These are phyloP conservation scores for Apiospora saccharicola DNA, from an alignment of 2,329 filamentous ascomycete genomes.

Conservation along the genomic window DNA sequence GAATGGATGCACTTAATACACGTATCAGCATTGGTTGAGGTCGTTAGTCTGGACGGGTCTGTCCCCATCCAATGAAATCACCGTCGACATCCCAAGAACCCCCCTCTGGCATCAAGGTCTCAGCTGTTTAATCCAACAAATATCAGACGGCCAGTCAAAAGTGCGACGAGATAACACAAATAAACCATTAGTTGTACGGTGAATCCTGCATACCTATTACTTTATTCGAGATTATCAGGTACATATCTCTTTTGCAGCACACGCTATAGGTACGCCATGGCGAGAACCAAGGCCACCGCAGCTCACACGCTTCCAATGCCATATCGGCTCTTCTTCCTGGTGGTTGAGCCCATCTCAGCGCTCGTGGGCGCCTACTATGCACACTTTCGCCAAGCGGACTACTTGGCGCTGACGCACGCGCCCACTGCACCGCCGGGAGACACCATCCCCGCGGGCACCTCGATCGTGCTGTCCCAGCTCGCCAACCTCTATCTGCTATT, in stretches of 20 bases:
- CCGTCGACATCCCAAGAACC: neutral
- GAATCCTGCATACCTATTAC: neutral
- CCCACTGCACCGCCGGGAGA: constrained; percentile 52
- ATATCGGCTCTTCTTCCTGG: constrained; percentile 79
- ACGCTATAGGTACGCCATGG: constrained; percentile 14
- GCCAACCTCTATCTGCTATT: constrained; percentile 82
- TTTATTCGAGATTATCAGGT: neutral
- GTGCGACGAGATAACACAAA: neutral
- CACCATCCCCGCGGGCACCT: constrained; percentile 64
- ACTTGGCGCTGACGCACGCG: constrained; percentile 70
- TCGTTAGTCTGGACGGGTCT: neutral
- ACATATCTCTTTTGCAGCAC: neutral
- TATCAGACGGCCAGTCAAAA: neutral
- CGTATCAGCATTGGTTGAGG: neutral
- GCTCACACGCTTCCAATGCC: constrained; percentile 59
- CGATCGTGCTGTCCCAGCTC: constrained; percentile 75
- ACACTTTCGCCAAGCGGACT: constrained; percentile 58
- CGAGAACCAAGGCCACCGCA: constrained; percentile 23
- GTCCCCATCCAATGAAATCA: neutral
- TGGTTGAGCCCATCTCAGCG: constrained; percentile 69
- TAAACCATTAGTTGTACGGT: neutral
- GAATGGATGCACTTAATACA: too few species aligned
- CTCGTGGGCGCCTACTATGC: constrained; percentile 61
- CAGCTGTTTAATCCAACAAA: neutral
- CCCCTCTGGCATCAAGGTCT: neutral